Conservation (phyloP, 129 eudicot species). For the Dittrichia graveolens region DNA sequence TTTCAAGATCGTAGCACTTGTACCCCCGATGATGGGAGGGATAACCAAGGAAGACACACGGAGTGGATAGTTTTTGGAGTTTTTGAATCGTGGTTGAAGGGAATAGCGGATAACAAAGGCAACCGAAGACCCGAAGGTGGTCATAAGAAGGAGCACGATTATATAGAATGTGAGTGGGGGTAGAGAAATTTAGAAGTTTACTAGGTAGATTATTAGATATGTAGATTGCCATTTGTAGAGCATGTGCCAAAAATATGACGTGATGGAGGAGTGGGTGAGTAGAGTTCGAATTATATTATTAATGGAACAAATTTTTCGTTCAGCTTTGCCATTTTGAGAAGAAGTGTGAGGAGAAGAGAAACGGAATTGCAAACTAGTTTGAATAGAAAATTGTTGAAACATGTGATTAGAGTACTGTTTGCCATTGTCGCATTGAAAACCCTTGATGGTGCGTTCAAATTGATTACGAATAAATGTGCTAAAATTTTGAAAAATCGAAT, state of each 20-base stretch:
- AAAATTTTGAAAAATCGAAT: background rate
- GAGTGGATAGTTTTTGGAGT: slow-evolving; percentile 8
- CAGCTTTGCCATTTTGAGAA: slow-evolving; percentile 21
- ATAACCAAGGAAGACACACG: slow-evolving; percentile 23
- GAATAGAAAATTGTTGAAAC: background rate
- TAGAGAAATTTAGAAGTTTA: background rate
- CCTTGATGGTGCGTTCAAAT: background rate
- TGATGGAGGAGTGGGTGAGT: background rate
- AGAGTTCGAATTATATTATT: slow-evolving; percentile 17
- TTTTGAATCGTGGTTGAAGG: slow-evolving; percentile 8
- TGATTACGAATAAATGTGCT: background rate
- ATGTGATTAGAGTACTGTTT: background rate
- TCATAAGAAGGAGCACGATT: background rate
- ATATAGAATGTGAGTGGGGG: background rate
- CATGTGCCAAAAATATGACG: background rate
- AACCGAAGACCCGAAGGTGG: slow-evolving; percentile 25
- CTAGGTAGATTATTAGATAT: background rate
- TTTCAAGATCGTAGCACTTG: background rate
- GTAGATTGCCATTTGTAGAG: background rate
- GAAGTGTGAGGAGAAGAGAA: slow-evolving; percentile 27
- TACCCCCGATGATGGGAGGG: background rate
- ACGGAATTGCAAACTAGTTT: background rate
- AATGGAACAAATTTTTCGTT: slow-evolving; percentile 2
- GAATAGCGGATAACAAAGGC: slow-evolving; percentile 3
- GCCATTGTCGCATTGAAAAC: background rate